A percentile compares a stretch with the other conserved stretches of the same genome.
Evolutionary conservation across 2,329 filamentous ascomycete genomes (phyloP).

Genomic region (Graphilbum fragrans): DNA sequence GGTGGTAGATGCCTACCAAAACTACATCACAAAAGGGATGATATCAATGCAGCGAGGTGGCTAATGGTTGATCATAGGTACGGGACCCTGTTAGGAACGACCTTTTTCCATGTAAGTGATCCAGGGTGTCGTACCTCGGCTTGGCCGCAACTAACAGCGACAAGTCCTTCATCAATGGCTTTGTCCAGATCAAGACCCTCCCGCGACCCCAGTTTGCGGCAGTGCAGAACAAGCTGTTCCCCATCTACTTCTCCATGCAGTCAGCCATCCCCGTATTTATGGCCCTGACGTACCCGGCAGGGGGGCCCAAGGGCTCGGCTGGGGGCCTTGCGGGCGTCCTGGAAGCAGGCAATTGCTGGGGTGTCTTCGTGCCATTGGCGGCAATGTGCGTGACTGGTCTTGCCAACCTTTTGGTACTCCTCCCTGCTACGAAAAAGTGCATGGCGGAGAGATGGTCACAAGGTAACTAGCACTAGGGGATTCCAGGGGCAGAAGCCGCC

Average conservation of each 20-base stretch:
- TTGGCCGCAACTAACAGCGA: background rate
- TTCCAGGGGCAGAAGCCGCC: background rate
- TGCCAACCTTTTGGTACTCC: slow-evolving; percentile 57
- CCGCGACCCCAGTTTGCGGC: slow-evolving; percentile 69
- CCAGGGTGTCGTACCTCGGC: background rate
- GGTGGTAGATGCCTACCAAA: background rate
- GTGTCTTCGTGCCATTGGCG: slow-evolving; percentile 55
- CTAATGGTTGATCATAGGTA: slow-evolving; percentile 42
- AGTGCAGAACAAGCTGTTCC: slow-evolving; percentile 72
- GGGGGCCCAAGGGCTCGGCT: slow-evolving; percentile 21
- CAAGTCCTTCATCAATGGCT: slow-evolving; percentile 57
- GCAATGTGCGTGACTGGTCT: slow-evolving; percentile 60
- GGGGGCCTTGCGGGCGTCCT: slow-evolving; percentile 42
- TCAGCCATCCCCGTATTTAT: slow-evolving; percentile 60
- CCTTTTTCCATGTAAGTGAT: slow-evolving; percentile 73
- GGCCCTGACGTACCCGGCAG: slow-evolving; percentile 68
- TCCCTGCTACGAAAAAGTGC: slow-evolving; percentile 61
- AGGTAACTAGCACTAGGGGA: slow-evolving; percentile 35
- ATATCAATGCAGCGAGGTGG: too few relatives aligned
- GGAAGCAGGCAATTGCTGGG: slow-evolving; percentile 46
- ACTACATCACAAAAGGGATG: background rate
- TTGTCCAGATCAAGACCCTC: slow-evolving; percentile 65
- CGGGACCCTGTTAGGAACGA: slow-evolving; percentile 74
- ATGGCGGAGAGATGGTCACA: slow-evolving; percentile 71
- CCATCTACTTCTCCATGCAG: slow-evolving; percentile 80